Evolutionary conservation across 2,329 filamentous ascomycete genomes (phyloP), one percentile per base, ranked within the genome.

Genomic region (Aspergillus quadricinctus): DNA sequence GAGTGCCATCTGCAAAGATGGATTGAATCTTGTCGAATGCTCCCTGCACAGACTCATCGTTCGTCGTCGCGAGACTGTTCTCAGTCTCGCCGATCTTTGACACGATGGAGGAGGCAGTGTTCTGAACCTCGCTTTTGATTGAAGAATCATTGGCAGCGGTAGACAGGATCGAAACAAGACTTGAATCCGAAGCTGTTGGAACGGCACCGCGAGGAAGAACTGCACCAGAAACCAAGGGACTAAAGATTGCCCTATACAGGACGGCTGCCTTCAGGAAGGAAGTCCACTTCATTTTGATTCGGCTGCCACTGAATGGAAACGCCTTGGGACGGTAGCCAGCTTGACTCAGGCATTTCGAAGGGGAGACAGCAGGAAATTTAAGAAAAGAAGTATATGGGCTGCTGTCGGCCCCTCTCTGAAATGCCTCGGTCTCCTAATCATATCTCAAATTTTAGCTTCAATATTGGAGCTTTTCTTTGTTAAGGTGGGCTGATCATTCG

Each of bases 151-250:
- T 21, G 23, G 29, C 49, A 11, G 45, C 54, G 28, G 3, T 19
- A 21, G 43, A 51, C 21, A 59, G 31, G 17, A 48, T 28, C 10
- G 55, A 54, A 25, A 57, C 43, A 10, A 59, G 49, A 21, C 51
- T 45, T 1, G 11, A 43, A 4, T 27, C 40, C 6, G 52, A 14
- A 11, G 49, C 27, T 21, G 48, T 3, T 14, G 43, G 27, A 28
- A 21, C 9, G 14, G 14, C 21, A n/a, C 27, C 29, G 46, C 49
- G 48, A 48, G 27, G 43, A 28, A 46, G 5, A 14, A n/a, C 48
- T 17, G 29, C 45, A 48, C 29, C 41, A 19, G 19, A 45, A 45
- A 23, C 21, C n/a, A 45, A 10, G 11, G 41, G 41, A 23, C 41
- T 45, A 19, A 45, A 23, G n/a, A 45, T 45, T 23, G 41, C 41